phyloP scores from a whole-genome alignment of 164 flowering plant genomes.

The Paratinospora sagittata region DNA sequence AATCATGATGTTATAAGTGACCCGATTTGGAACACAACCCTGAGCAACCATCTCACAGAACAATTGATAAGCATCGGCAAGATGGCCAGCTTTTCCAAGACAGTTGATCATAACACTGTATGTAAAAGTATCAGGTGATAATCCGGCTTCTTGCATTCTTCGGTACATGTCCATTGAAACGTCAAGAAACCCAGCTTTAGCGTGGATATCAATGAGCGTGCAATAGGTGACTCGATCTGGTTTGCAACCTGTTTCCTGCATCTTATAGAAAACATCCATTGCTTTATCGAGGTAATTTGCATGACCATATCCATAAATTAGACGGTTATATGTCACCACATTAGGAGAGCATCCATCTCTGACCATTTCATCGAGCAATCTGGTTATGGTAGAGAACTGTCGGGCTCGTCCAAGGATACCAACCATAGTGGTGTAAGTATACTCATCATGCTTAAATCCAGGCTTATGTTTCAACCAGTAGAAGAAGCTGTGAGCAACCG shows the following conservation, averaged over 20 bases:
- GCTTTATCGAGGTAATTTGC: slow-evolving; percentile 83
- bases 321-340: slow-evolving; percentile 89
- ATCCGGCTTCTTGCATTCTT: slow-evolving; percentile 78
- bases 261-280: slow-evolving; percentile 55
- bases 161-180: slow-evolving; percentile 82
- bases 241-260: slow-evolving; percentile 64
- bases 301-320: slow-evolving; percentile 91
- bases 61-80: slow-evolving; percentile 60
- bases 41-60: slow-evolving; percentile 83
- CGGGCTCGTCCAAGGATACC: slow-evolving; percentile 87
- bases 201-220: slow-evolving; percentile 95
- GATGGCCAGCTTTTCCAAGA: slow-evolving; percentile 90
- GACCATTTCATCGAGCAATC: slow-evolving; percentile 78
- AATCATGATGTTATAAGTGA: slow-evolving; percentile 93
- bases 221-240: slow-evolving; percentile 96
- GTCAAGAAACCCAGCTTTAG: slow-evolving; percentile 91
- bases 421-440: slow-evolving; percentile 94
- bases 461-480: slow-evolving; percentile 70
- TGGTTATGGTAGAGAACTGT: slow-evolving; percentile 59
- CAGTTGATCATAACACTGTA: slow-evolving; percentile 96
- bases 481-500: slow-evolving; percentile 80
- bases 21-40: slow-evolving; percentile 81
- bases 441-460: slow-evolving; percentile 90
- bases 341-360: slow-evolving; percentile 81
- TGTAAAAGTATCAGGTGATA: slow-evolving; percentile 92